Evolutionary conservation across 495 filamentous ascomycete genomes (phyloP).

Genomic region (Penicillium daleae): DNA sequence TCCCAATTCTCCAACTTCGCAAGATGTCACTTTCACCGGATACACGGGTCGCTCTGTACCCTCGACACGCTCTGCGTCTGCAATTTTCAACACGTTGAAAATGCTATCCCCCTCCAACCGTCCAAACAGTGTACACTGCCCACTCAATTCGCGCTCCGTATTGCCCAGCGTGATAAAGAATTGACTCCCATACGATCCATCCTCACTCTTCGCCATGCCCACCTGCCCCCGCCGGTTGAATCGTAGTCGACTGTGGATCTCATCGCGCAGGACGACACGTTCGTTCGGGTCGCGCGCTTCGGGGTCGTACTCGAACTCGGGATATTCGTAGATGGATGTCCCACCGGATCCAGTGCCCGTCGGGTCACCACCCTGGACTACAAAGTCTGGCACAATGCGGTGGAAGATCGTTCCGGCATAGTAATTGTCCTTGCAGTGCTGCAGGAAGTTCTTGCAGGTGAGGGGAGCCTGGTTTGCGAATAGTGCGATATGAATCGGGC

Average conservation of each 20-base stretch:
- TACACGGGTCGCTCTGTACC: slow-evolving; percentile 86
- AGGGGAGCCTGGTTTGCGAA: slow-evolving; percentile 93
- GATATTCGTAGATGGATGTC: slow-evolving; percentile 86
- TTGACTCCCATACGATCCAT: slow-evolving; percentile 83
- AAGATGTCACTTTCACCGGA: slow-evolving; percentile 75
- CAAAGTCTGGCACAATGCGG: slow-evolving; percentile 87
- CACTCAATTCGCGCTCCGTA: slow-evolving; percentile 80
- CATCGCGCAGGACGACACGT: slow-evolving; percentile 75
- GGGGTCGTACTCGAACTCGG: slow-evolving; percentile 73
- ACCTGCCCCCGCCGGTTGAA: slow-evolving; percentile 90
- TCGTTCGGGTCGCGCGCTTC: slow-evolving; percentile 59
- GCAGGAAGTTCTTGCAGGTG: slow-evolving; percentile 92
- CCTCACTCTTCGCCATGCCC: slow-evolving; percentile 82
- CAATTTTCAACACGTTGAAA: slow-evolving; percentile 92
- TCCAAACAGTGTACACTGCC: slow-evolving; percentile 93
- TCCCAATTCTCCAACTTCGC: slow-evolving; percentile 76
- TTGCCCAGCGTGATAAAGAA: slow-evolving; percentile 91
- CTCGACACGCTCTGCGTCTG: slow-evolving; percentile 79
- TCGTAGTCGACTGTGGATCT: slow-evolving; percentile 88
- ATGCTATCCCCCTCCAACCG: slow-evolving; percentile 92
- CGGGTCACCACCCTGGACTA: slow-evolving; percentile 93
- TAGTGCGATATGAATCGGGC: slow-evolving; percentile 86
- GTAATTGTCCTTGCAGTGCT: slow-evolving; percentile 92
- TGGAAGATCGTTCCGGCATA: slow-evolving; percentile 93
- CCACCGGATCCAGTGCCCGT: slow-evolving; percentile 91